Evolutionary conservation across 441 rosid genomes (phyloP).

Genomic region (Euphorbia corollata): DNA sequence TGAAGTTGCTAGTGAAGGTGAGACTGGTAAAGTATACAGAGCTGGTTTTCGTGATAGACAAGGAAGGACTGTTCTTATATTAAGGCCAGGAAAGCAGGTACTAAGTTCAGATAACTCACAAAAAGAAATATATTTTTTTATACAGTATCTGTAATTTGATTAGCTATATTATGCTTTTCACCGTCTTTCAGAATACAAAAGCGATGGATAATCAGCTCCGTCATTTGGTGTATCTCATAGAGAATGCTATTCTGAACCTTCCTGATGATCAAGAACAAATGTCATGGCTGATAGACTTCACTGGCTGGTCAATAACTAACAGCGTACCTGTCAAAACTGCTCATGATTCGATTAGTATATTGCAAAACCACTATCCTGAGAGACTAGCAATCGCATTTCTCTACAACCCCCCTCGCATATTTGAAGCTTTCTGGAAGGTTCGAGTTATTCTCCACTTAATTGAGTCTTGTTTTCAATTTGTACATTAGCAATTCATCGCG

Average conservation of each 20-base stretch:
- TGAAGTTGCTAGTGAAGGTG: constrained; percentile 79
- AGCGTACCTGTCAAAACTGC: constrained; percentile 75
- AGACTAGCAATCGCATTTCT: constrained; percentile 85
- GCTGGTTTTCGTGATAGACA: constrained; percentile 79
- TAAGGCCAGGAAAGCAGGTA: constrained; percentile 90
- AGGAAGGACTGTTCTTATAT: constrained; percentile 76
- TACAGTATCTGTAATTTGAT: constrained; percentile 6
- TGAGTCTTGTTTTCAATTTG: constrained; percentile 4
- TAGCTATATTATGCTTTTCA: constrained; percentile 5
- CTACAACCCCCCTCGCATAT: constrained; percentile 83
- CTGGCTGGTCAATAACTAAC: constrained; percentile 65
- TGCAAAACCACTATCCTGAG: constrained; percentile 94
- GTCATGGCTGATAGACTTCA: constrained; percentile 94
- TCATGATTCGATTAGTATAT: constrained; percentile 54
- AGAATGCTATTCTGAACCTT: constrained; percentile 87
- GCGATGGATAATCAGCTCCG: constrained; percentile 59
- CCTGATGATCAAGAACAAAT: constrained; percentile 88
- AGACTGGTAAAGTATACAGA: constrained; percentile 78
- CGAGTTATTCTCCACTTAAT: constrained; percentile 12
- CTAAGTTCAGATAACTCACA: constrained; percentile 5
- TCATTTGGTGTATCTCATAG: constrained; percentile 79
- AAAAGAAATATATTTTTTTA: constrained; percentile 1
- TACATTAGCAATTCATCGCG: neutral
- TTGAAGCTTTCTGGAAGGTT: constrained; percentile 98
- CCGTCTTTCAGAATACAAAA: constrained; percentile 88